These are phyloP conservation scores for Mikania micrantha DNA, from an alignment of 129 eudicot genomes.

Conservation along the genomic window DNA sequence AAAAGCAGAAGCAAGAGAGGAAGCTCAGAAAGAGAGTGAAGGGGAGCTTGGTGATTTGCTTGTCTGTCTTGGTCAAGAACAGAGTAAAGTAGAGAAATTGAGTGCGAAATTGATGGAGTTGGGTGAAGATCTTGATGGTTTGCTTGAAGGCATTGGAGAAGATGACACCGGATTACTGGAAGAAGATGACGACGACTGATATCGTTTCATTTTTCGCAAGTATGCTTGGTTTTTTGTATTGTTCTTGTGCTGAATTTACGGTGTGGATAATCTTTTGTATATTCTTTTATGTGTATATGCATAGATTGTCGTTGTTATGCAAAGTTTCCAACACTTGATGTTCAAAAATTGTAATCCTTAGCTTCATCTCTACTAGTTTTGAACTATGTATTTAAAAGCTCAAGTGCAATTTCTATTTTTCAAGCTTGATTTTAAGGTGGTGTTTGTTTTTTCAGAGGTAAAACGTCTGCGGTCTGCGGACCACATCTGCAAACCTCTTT, in stretches of 20 bases:
- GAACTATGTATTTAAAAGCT: no score
- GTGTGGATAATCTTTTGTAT: background rate
- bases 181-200: slow-evolving; percentile 35
- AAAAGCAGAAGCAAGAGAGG: slow-evolving; percentile 76
- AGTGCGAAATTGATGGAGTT: slow-evolving; percentile 60
- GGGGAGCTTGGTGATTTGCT: slow-evolving; percentile 79
- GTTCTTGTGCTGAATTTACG: background rate
- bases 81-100: slow-evolving; percentile 79
- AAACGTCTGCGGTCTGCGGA: no score
- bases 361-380: no score
- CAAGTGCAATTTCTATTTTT: no score
- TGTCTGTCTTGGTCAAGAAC: slow-evolving; percentile 94
- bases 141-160: slow-evolving; percentile 89
- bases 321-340: background rate
- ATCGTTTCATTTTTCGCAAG: background rate
- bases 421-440: no score
- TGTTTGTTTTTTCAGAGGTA: no score
- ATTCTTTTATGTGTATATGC: slow-evolving; percentile 12
- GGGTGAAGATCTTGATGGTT: slow-evolving; percentile 74
- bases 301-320: slow-evolving; percentile 4
- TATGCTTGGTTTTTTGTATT: no score
- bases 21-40: slow-evolving; percentile 88
- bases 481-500: no score
- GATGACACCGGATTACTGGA: slow-evolving; percentile 50
- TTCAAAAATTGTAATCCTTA: background rate